These are phyloP conservation scores for Kurtzmaniella quercitrusa DNA, from an alignment of 1,139 yeast species.

Conservation along the genomic window DNA sequence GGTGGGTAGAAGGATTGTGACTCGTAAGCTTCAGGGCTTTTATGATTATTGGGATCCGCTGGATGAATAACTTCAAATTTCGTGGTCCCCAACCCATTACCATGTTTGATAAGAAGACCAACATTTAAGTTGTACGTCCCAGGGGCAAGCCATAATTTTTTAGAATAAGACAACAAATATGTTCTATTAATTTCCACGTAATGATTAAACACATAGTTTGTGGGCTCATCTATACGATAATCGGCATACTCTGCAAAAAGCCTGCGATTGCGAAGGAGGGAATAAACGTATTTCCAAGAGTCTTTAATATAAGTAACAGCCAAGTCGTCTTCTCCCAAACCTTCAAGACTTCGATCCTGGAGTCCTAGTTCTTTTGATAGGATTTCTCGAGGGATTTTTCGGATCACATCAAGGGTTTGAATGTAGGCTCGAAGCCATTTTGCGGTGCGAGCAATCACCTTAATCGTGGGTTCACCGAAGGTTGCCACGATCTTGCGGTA, in stretches of 20 bases:
- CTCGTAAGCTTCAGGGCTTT: slow-evolving; percentile 6
- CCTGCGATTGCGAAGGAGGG: slow-evolving; percentile 47
- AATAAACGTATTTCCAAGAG: slow-evolving; percentile 54
- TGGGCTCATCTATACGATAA: slow-evolving; percentile 49
- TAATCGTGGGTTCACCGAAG: slow-evolving; percentile 39
- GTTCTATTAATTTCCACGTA: slow-evolving; percentile 47
- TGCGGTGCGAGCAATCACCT: slow-evolving; percentile 25
- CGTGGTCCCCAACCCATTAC: slow-evolving; percentile 58
- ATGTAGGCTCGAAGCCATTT: slow-evolving; percentile 44
- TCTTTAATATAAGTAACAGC: slow-evolving; percentile 35
- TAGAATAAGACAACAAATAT: slow-evolving; percentile 46
- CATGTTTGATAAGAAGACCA: slow-evolving; percentile 50
- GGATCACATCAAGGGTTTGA: slow-evolving; percentile 44
- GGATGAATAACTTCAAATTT: slow-evolving; percentile 42
- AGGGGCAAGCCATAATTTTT: slow-evolving; percentile 44
- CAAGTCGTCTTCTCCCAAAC: slow-evolving; percentile 1
- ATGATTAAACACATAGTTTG: slow-evolving; percentile 41
- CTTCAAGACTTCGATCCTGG: slow-evolving; percentile 20
- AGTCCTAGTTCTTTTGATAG: slow-evolving; percentile 17
- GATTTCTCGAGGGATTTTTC: slow-evolving; percentile 23
- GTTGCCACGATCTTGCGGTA: slow-evolving; percentile 37
- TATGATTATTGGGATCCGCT: slow-evolving; percentile 18
- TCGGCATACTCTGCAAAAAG: slow-evolving; percentile 51
- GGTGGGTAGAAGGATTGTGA: slow-evolving; percentile 51
- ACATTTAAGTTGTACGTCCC: slow-evolving; percentile 51